A percentile compares a stretch with the other conserved stretches of the same genome.
Evolutionary conservation across 768 basidiomycete genomes (phyloP).

Genomic region (Serendipita vermifera): DNA sequence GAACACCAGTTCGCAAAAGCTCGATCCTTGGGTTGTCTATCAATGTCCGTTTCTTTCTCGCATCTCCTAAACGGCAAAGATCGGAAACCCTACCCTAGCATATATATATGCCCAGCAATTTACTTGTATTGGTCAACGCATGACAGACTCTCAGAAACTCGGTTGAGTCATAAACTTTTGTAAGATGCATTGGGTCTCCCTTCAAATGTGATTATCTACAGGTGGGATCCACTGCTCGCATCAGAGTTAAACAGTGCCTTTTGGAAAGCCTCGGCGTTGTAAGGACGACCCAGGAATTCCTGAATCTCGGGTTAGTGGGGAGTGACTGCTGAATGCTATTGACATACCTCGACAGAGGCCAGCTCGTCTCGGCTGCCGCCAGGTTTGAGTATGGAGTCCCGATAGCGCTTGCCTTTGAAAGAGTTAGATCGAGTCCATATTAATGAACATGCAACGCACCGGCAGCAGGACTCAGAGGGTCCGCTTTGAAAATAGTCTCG

Average conservation of each 20-base stretch:
- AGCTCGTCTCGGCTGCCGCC: constrained; percentile 73
- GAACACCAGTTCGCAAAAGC: no score
- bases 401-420: constrained; percentile 41
- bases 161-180: no score
- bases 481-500: constrained; percentile 64
- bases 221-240: no score
- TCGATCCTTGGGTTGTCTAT: no score
- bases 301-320: constrained; percentile 20
- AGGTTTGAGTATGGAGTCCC: constrained; percentile 57
- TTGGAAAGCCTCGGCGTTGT: constrained; percentile 64
- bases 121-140: no score
- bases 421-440: background rate
- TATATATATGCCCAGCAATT: no score
- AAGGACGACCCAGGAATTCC: constrained; percentile 67
- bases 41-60: no score
- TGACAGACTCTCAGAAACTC: no score
- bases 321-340: background rate
- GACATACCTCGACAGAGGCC: constrained; percentile 56
- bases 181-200: no score
- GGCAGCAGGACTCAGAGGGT: constrained; percentile 55
- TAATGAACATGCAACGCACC: constrained; percentile 19
- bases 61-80: no score
- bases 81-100: no score
- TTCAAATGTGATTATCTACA: no score
- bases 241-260: constrained; percentile 47